Evolutionary conservation across 2,329 filamentous ascomycete species (phyloP).

Genomic region (Colletotrichum gloeosporioides): DNA sequence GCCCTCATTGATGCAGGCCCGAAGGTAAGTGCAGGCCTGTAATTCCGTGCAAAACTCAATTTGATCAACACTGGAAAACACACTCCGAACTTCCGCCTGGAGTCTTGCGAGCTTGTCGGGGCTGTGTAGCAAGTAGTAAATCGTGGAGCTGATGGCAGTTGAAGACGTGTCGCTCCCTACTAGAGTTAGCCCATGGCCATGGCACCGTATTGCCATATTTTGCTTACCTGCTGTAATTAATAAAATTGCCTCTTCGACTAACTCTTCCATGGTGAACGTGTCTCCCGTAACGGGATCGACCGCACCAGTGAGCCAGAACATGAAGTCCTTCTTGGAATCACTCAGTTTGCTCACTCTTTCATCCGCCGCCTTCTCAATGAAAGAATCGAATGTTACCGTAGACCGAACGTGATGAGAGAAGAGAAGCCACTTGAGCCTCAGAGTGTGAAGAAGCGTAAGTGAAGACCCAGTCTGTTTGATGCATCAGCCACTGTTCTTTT

Average conservation of each 20-base stretch:
- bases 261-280: not conserved
- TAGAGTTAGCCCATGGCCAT: fast-evolving
- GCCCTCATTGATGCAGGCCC: constrained; percentile 1
- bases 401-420: not conserved
- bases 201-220: not conserved
- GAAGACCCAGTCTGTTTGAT: not conserved
- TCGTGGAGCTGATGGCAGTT: not conserved
- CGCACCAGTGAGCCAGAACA: constrained; percentile 8
- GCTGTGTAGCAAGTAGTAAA: not conserved
- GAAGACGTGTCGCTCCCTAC: constrained; percentile 1
- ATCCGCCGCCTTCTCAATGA: not conserved
- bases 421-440: not conserved
- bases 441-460: not conserved
- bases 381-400: not conserved
- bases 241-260: constrained; percentile 3
- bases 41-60: not conserved
- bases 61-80: not conserved
- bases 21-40: constrained; percentile 1
- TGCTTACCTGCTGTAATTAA: constrained; percentile 4
- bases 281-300: not conserved
- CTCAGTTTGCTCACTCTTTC: not conserved
- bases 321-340: not conserved
- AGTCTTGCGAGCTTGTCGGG: not conserved
- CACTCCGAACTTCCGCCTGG: not conserved
- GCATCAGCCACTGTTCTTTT: not conserved